Percentiles rank a stretch among this genome's conserved stretches.
Evolutionary conservation across 768 basidiomycete genomes (phyloP).

Genomic region (Rhizopogon roseolus): DNA sequence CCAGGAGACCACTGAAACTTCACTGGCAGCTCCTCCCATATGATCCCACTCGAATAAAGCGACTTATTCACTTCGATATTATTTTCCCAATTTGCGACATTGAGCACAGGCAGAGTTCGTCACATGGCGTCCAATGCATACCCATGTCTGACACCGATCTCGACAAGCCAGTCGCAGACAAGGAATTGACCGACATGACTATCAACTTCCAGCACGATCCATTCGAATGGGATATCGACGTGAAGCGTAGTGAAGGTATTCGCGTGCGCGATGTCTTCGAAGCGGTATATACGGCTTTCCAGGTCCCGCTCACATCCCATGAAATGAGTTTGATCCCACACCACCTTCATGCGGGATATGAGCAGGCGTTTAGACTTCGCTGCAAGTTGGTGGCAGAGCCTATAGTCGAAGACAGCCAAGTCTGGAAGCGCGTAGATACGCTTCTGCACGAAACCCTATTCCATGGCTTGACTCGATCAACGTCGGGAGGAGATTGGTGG

Average conservation of each 20-base stretch:
- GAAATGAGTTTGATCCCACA: constrained; percentile 33
- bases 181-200: constrained; percentile 41
- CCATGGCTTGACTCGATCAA: constrained; percentile 39
- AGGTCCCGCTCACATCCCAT: constrained; percentile 36
- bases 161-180: constrained; percentile 39
- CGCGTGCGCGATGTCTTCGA: constrained; percentile 55
- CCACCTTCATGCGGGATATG: constrained; percentile 24
- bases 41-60: constrained; percentile 25
- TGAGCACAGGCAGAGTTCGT: constrained; percentile 11
- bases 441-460: constrained; percentile 49
- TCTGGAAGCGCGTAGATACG: constrained; percentile 53
- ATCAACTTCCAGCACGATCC: constrained; percentile 34
- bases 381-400: constrained; percentile 39
- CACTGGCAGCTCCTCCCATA: constrained; percentile 48
- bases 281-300: constrained; percentile 49
- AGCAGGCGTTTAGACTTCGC: constrained; percentile 40
- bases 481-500: constrained; percentile 27
- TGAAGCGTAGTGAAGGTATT: constrained; percentile 39
- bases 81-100: constrained; percentile 37
- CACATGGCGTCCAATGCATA: constrained; percentile 9
- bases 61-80: constrained; percentile 44
- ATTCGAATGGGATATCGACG: constrained; percentile 36
- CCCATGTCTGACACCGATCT: constrained; percentile 32
- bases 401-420: constrained; percentile 37
- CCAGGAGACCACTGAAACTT: constrained; percentile 23